Evolutionary conservation across 768 basidiomycete genomes (phyloP).

Genomic region (Lentinula aciculospora): DNA sequence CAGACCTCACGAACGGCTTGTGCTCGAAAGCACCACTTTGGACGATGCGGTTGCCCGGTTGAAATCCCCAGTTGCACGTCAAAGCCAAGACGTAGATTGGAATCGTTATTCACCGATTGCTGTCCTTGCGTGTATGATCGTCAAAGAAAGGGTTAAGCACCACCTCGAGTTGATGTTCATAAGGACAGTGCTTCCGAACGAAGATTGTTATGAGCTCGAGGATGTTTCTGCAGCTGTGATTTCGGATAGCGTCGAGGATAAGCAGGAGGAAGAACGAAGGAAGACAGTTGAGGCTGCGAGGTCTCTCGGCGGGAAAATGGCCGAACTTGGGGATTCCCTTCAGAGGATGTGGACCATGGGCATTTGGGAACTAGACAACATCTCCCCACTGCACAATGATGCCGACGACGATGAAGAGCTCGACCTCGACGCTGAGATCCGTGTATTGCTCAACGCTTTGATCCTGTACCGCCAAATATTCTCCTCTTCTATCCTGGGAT

Average conservation of each 20-base stretch:
- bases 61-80: constrained; percentile 7
- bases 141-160: constrained; percentile 45
- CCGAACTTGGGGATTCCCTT: constrained; percentile 46
- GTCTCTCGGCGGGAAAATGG: constrained; percentile 56
- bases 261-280: constrained; percentile 34
- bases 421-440: constrained; percentile 40
- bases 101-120: constrained; percentile 34
- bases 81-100: constrained; percentile 12
- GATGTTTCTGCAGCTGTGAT: not conserved
- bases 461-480: constrained; percentile 62
- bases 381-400: constrained; percentile 17
- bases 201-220: constrained; percentile 1
- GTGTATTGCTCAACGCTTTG: constrained; percentile 51
- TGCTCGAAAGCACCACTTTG: constrained; percentile 44
- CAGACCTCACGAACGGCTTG: constrained; percentile 48
- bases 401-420: constrained; percentile 17
- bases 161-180: constrained; percentile 56
- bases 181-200: constrained; percentile 21
- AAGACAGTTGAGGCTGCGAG: constrained; percentile 53
- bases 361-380: constrained; percentile 24
- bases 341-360: constrained; percentile 51
- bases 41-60: constrained; percentile 47
- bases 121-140: constrained; percentile 42
- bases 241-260: constrained; percentile 14
- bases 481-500: constrained; percentile 20